phyloP scores from a whole-genome alignment of 2,329 filamentous ascomycete genomes.

The Aspergillus clavatus region DNA sequence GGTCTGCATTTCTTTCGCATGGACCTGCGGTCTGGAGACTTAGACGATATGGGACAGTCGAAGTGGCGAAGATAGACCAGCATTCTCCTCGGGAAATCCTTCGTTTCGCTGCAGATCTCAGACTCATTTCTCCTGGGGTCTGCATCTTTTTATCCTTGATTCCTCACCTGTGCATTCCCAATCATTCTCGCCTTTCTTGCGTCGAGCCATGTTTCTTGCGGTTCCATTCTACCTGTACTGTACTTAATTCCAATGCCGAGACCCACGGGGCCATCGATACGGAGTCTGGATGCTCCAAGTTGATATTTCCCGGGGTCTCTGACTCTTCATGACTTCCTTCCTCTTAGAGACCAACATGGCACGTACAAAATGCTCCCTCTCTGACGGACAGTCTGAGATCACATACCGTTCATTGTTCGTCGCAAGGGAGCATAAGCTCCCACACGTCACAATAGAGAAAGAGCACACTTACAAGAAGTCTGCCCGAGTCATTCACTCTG shows the following conservation, averaged over 20 bases:
- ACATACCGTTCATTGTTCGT: too few species aligned
- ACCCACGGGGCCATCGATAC: slow-evolving; percentile 7
- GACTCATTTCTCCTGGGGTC: slow-evolving; percentile 8
- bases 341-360: slow-evolving; percentile 1
- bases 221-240: slow-evolving; percentile 26
- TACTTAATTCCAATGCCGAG: slow-evolving; percentile 24
- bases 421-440: too few species aligned
- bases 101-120: background rate
- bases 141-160: slow-evolving; percentile 18
- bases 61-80: slow-evolving; percentile 7
- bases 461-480: too few species aligned
- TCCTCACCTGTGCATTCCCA: too few species aligned
- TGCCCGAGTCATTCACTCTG: too few species aligned
- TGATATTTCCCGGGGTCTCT: slow-evolving; percentile 2
- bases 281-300: slow-evolving; percentile 10
- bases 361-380: too few species aligned
- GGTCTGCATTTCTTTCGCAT: slow-evolving; percentile 12
- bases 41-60: slow-evolving; percentile 13
- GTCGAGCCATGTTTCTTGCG: slow-evolving; percentile 5
- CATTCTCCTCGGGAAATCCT: slow-evolving; percentile 4
- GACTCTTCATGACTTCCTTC: background rate
- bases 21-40: slow-evolving; percentile 15
- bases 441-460: too few species aligned
- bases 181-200: slow-evolving; percentile 10
- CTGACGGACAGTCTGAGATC: too few species aligned